A percentile compares a stretch with the other conserved stretches of the same genome.
phyloP scores from a whole-genome alignment of 2,329 filamentous ascomycete genomes.

The Blastomyces parvus region DNA sequence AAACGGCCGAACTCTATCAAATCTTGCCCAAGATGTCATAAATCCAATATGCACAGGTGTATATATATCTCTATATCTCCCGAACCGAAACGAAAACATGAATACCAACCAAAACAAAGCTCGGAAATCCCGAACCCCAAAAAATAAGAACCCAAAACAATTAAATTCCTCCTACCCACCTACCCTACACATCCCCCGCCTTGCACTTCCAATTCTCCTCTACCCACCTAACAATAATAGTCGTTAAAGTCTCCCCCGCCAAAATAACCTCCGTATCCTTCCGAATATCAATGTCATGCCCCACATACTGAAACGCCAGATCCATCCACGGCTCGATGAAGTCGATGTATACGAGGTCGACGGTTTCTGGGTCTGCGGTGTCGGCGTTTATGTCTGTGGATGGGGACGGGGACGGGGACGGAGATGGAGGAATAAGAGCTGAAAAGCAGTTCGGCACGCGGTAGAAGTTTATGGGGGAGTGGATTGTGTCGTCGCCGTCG shows the following conservation, averaged over 20 bases:
- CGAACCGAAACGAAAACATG: not conserved
- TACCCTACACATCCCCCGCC: not conserved
- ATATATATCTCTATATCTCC: not conserved
- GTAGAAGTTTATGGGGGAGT: conserved; percentile 65
- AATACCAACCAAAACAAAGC: not conserved
- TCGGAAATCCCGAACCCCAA: not conserved
- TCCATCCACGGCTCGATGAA: conserved; percentile 80
- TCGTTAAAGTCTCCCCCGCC: conserved; percentile 46
- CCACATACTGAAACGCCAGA: conserved; percentile 57
- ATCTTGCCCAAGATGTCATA: not conserved
- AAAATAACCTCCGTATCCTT: conserved; percentile 45
- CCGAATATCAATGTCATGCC: conserved; percentile 40
- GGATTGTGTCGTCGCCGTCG: conserved; percentile 86
- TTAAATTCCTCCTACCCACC: too few relatives aligned
- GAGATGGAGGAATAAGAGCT: conserved; percentile 59
- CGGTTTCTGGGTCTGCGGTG: conserved; percentile 48
- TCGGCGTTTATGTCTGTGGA: conserved; percentile 27
- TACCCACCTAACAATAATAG: conserved; percentile 52
- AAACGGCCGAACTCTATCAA: not conserved
- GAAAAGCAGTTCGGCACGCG: conserved; percentile 76
- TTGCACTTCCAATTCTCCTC: conserved; percentile 44
- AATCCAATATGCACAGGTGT: not conserved
- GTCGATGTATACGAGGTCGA: conserved; percentile 85
- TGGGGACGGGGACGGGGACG: conserved; percentile 52
- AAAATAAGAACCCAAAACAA: not conserved